These are phyloP conservation scores for Seminavis robusta DNA, from an alignment of 108 stramenopile species.

Conservation along the genomic window DNA sequence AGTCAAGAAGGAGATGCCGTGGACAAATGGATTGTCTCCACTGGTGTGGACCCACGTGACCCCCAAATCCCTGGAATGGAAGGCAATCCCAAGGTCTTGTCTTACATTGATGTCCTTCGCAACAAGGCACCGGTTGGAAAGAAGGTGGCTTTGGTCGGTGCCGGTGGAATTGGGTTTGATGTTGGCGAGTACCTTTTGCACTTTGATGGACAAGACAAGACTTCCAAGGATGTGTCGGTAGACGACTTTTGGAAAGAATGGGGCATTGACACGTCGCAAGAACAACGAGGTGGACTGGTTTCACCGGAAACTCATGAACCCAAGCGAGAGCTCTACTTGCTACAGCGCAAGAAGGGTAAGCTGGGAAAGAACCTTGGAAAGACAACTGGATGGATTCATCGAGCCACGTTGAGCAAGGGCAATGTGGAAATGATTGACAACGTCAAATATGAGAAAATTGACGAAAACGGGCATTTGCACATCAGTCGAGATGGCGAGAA, in stretches of 20 bases:
- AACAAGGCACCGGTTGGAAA: slow-evolving; percentile 78
- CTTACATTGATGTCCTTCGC: slow-evolving; percentile 92
- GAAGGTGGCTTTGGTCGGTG: slow-evolving; percentile 93
- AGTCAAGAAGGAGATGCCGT: slow-evolving; percentile 25
- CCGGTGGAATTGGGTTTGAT: slow-evolving; percentile 99
- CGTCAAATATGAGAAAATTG: slow-evolving; percentile 85
- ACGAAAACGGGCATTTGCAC: slow-evolving; percentile 89
- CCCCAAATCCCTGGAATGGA: slow-evolving; percentile 83
- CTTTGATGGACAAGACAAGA: slow-evolving; percentile 47
- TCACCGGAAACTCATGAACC: slow-evolving; percentile 14
- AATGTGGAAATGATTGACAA: slow-evolving; percentile 83
- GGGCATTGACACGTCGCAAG: slow-evolving; percentile 81
- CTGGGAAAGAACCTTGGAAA: slow-evolving; percentile 88
- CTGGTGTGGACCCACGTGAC: slow-evolving; percentile 89
- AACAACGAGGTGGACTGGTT: slow-evolving; percentile 55
- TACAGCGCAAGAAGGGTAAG: slow-evolving; percentile 93
- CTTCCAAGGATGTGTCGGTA: slow-evolving; percentile 47
- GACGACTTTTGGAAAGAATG: slow-evolving; percentile 89
- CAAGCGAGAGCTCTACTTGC: slow-evolving; percentile 68
- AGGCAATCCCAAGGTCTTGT: slow-evolving; percentile 82
- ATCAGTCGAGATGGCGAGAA: slow-evolving; percentile 57
- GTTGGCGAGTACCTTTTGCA: slow-evolving; percentile 92
- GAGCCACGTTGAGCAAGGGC: slow-evolving; percentile 79
- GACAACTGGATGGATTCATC: slow-evolving; percentile 99
- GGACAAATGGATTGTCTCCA: slow-evolving; percentile 91